Conservation (phyloP, 768 basidiomycete genomes). For the Cyathus striatus region DNA sequence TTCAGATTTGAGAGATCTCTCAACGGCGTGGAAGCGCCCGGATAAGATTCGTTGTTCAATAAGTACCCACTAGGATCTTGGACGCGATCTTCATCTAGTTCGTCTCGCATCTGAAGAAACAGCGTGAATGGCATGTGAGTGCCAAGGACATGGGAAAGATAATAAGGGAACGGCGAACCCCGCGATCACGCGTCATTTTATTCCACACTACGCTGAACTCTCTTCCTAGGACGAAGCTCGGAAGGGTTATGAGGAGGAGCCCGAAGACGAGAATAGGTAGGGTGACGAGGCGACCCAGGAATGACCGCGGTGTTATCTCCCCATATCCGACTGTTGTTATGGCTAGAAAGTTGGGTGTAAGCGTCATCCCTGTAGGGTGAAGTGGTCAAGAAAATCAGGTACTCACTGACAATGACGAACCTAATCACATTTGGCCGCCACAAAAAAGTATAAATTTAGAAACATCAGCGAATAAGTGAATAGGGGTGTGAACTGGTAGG, state of each 20-base stretch:
- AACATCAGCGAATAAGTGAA: background rate
- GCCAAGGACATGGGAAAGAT: background rate
- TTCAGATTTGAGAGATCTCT: slow-evolving; percentile 54
- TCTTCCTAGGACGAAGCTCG: slow-evolving; percentile 86
- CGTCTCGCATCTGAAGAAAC: slow-evolving; percentile 7
- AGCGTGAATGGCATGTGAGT: no score
- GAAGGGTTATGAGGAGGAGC: slow-evolving; percentile 82
- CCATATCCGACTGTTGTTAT: slow-evolving; percentile 92
- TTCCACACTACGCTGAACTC: slow-evolving; percentile 94
- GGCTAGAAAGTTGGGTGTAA: slow-evolving; percentile 36
- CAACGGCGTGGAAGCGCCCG: slow-evolving; percentile 7
- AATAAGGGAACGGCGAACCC: background rate
- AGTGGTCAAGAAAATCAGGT: background rate
- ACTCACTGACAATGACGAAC: slow-evolving; percentile 80
- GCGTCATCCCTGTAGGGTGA: background rate
- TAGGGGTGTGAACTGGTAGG: slow-evolving; percentile 1
- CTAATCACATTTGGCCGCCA: no score
- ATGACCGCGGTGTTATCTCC: slow-evolving; percentile 84
- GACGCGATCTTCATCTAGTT: slow-evolving; percentile 12
- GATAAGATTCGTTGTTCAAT: slow-evolving; percentile 7
- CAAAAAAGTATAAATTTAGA: no score
- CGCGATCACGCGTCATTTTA: slow-evolving; percentile 48
- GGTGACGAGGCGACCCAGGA: slow-evolving; percentile 82
- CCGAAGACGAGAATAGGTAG: slow-evolving; percentile 86
- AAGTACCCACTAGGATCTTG: slow-evolving; percentile 8